Base-by-base conservation (phyloP, 2,329 filamentous ascomycete genomes). In the Paracoccidioides lutzii region DNA sequence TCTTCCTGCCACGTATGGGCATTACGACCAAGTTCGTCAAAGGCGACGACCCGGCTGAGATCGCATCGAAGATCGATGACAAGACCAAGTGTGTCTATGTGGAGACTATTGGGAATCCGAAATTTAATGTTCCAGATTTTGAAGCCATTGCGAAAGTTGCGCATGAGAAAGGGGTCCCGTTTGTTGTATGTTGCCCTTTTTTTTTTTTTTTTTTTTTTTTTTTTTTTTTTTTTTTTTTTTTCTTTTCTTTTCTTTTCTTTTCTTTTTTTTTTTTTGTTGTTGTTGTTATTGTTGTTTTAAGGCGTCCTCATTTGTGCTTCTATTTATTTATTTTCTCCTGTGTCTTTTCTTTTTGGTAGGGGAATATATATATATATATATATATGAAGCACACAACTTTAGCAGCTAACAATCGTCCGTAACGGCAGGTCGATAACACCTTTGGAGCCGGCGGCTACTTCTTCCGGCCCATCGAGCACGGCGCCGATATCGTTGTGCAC, bases 391-490 rank as follows among this genome's bases (percentile, higher is more conserved):
- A 22, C 22, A 22, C 22, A 28, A 44, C n/a, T 22, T 2, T n/a
- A 5, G 2, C 44, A 28, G 40, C 44, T 57, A 51, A 55, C 38
- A 55, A 14, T 14, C n/a, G 8, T 9, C 4, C 43, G 2, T 35
- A 49, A 43, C 42, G 4, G 43, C 61, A 87, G 79, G 86, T 91
- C 51, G 90, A 96, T 75, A 96, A 96, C 77, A 96, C 90, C 7
- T 96, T 96, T 65, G 91, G 90, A 49, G 90, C 90, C 10, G 90
- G 90, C 57, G 90, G 91, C 52, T 96, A 88, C 78, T 94, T 88
- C 70, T 77, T 85, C 62, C 83, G 86, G 5, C 90, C 90, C 43
- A 91, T 96, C 64, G 84, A 90, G 30, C 87, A 95, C 71, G 90
- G 90, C 55, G 90, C 88, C 60, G 90, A 96, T 68, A 95, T 96